Conservation (phyloP, 805 yeast species). For the Cyberlindnera euphorbiae region DNA sequence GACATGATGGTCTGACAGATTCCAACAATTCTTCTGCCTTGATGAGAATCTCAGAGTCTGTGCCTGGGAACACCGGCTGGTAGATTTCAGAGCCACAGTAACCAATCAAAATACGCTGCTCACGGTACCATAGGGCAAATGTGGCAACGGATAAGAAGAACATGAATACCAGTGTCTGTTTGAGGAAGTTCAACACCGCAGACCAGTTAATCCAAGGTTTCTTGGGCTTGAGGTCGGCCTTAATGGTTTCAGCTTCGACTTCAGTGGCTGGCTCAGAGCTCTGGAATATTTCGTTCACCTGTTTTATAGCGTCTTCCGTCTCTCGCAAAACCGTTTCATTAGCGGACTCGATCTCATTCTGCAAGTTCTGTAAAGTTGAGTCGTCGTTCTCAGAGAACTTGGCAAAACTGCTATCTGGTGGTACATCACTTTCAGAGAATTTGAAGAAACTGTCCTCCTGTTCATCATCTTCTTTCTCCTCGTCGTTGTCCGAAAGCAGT, state of each 20-base stretch:
- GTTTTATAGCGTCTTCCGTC: conserved; percentile 26
- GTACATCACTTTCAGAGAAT: no score
- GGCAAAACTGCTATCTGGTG: no score
- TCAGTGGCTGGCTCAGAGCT: conserved; percentile 5
- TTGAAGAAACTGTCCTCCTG: conserved; percentile 4
- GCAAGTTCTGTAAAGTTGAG: conserved; percentile 15
- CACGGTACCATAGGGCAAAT: conserved; percentile 56
- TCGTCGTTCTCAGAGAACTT: conserved; percentile 12
- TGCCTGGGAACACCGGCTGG: conserved; percentile 34
- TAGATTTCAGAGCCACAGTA: conserved; percentile 66
- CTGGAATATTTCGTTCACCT: conserved; percentile 17
- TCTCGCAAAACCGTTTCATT: conserved; percentile 23
- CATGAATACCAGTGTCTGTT: conserved; percentile 31
- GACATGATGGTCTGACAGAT: conserved; percentile 54
- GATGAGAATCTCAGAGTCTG: conserved; percentile 29
- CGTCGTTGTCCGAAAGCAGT: background rate
- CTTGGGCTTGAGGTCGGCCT: no score
- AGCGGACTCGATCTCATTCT: conserved; percentile 22
- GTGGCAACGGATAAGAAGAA: conserved; percentile 34
- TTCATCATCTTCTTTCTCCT: background rate
- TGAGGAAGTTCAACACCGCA: conserved; percentile 14
- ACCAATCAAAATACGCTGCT: conserved; percentile 59
- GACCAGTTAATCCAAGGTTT: conserved; percentile 8
- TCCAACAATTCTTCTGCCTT: conserved; percentile 43
- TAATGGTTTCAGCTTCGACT: conserved; percentile 2